Evolutionary conservation across 306 rosid species (phyloP), one percentile per base, ranked within the genome.

Genomic region (Citrullus amarus): DNA sequence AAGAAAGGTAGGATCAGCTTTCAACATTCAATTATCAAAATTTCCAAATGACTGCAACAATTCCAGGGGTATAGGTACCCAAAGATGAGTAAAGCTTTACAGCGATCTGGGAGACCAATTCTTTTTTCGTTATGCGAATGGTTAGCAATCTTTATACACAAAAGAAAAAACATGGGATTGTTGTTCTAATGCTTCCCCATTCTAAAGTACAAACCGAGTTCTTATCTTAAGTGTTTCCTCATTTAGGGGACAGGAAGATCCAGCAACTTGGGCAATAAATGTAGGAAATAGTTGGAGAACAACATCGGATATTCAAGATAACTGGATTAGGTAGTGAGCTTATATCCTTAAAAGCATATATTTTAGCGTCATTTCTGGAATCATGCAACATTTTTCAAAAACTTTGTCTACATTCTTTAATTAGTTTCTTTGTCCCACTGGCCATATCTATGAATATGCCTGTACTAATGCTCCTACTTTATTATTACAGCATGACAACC

Each of bases 221-320:
- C 20, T 3, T 48, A 12, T 48, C 58, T 71, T 48, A 28, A 43
- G 36, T 30, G 20, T 70, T 65, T 70, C 20, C 5, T 22, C 14
- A 36, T 12, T 18, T 59, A 90, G 97, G 97, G 97, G 97, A 79
- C 41, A 54, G 13, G 90, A 87, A 80, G 90, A 92, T 25, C 95
- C 97, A 1, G 90, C 93, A 59, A 85, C 84, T 53, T 88, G 95
- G 97, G 97, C 87, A 14, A 76, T 62, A 36, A 81, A 77, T 51
- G 82, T 92, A 28, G 97, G 91, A 67, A 90, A 92, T 75, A 92
- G 93, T 79, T 92, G 97, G 97, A 90, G 95, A 86, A 92, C 97
- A 60, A 90, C 97, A 1, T 88, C 85, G 48, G 97, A 92, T 80
- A 92, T 92, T 79, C 32, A 77, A 72, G 93, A 92, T 84, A 86